Percentiles rank a stretch among this genome's conserved stretches.
These are phyloP conservation scores for Peronospora tabacina DNA, from an alignment of 352 stramenopile species.

Conservation along the genomic window DNA sequence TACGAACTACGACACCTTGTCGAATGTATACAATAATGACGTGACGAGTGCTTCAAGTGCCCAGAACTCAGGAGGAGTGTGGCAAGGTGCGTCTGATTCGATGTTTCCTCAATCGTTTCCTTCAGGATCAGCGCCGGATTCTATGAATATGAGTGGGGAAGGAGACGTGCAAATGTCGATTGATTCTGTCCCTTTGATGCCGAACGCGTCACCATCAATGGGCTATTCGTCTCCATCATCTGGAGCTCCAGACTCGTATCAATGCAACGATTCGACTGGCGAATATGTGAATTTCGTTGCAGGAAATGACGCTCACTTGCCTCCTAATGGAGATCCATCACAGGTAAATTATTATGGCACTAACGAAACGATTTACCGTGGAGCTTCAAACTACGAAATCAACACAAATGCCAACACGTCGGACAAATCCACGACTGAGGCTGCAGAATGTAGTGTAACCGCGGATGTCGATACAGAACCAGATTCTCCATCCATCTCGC, in stretches of 20 bases:
- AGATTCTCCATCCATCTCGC: slow-evolving; percentile 50
- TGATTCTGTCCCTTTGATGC: slow-evolving; percentile 20
- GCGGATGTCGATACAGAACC: slow-evolving; percentile 57
- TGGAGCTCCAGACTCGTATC: slow-evolving; percentile 16
- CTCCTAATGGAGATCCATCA: slow-evolving; percentile 27
- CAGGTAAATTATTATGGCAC: slow-evolving; percentile 63
- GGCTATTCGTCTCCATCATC: slow-evolving; percentile 13
- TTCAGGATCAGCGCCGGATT: slow-evolving; percentile 8
- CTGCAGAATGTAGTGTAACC: slow-evolving; percentile 11
- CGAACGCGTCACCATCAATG: slow-evolving; percentile 19
- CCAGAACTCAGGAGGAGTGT: slow-evolving; percentile 9
- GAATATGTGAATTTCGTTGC: slow-evolving; percentile 43
- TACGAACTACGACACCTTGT: slow-evolving; percentile 23
- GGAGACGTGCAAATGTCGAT: slow-evolving; percentile 22
- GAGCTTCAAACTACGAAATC: slow-evolving; percentile 44
- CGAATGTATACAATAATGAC: slow-evolving; percentile 21
- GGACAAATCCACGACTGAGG: neutral
- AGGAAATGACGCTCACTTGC: slow-evolving; percentile 46
- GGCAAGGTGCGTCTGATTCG: slow-evolving; percentile 20
- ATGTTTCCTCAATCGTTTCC: slow-evolving; percentile 16
- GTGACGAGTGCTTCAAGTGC: slow-evolving; percentile 7
- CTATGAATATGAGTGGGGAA: slow-evolving; percentile 14
- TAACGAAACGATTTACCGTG: slow-evolving; percentile 57
- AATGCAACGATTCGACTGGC: slow-evolving; percentile 15
- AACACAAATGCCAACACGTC: slow-evolving; percentile 15